Evolutionary conservation across 2,329 filamentous ascomycete genomes (phyloP).

Genomic region (Tolypocladium sp.): DNA sequence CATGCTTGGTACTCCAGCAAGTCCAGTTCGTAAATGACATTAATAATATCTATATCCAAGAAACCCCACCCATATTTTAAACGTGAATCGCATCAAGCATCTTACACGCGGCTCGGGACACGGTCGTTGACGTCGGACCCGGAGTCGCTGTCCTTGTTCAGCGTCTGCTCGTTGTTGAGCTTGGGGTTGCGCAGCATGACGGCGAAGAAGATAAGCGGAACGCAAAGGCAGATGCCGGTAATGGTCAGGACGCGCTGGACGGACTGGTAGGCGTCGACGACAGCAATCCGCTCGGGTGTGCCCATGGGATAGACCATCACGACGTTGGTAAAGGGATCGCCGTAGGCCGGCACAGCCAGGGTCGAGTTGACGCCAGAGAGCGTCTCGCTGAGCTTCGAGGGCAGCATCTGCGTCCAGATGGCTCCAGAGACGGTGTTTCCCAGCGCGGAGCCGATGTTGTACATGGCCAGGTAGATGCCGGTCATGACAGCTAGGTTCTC

Average conservation of each 20-base stretch:
- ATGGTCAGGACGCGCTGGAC: slow-evolving; percentile 38
- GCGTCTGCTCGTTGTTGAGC: slow-evolving; percentile 34
- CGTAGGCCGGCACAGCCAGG: slow-evolving; percentile 25
- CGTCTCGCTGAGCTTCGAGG: slow-evolving; percentile 18
- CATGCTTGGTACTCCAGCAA: too few species aligned
- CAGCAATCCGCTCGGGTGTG: slow-evolving; percentile 31
- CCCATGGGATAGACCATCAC: slow-evolving; percentile 27
- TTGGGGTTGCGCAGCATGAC: slow-evolving; percentile 33
- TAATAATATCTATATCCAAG: too few species aligned
- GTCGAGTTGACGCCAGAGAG: slow-evolving; percentile 23
- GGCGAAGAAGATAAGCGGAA: slow-evolving; percentile 37
- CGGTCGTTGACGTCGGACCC: slow-evolving; percentile 5
- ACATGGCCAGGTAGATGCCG: slow-evolving; percentile 28
- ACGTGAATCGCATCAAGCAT: too few species aligned
- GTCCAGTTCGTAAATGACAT: too few species aligned
- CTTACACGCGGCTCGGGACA: too few species aligned
- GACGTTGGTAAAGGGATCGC: slow-evolving; percentile 25
- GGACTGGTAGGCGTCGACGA: slow-evolving; percentile 35
- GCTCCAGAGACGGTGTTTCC: slow-evolving; percentile 30
- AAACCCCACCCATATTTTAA: too few species aligned
- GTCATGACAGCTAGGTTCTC: slow-evolving; percentile 29
- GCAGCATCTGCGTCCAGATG: slow-evolving; percentile 32
- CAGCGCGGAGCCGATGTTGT: slow-evolving; percentile 30
- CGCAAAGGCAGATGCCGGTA: slow-evolving; percentile 37
- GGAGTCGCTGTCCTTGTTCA: slow-evolving; percentile 21